Evolutionary conservation across 192 early-diverging fungal genomes (phyloP).

Genomic region (Piromyces finnis): DNA sequence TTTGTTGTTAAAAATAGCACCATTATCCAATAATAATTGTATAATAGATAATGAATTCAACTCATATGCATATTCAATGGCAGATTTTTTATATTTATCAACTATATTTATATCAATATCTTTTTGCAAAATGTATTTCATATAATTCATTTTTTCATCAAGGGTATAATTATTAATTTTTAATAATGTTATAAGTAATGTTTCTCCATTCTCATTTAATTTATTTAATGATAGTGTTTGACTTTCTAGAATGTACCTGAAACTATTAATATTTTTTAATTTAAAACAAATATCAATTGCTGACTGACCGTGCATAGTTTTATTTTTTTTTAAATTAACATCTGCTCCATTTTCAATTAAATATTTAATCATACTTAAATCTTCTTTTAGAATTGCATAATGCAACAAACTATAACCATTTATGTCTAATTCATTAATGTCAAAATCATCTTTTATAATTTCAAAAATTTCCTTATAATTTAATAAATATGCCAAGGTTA

Average conservation of each 20-base stretch:
- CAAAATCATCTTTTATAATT: background rate
- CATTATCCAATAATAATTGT: too few species aligned
- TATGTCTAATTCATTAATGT: background rate
- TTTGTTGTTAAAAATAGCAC: too few species aligned
- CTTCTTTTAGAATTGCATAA: background rate
- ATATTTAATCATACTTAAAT: background rate
- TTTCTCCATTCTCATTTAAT: background rate
- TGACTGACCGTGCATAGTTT: background rate
- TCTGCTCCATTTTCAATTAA: background rate
- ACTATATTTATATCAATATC: background rate
- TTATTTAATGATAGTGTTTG: background rate
- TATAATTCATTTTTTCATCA: background rate
- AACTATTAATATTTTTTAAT: background rate
- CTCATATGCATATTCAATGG: too few species aligned
- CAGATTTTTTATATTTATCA: too few species aligned
- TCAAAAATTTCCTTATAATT: background rate
- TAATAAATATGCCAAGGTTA: background rate
- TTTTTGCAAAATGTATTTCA: background rate
- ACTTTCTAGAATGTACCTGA: background rate
- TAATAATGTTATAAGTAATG: background rate
- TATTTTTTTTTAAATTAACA: background rate
- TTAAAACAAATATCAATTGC: background rate
- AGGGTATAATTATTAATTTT: background rate
- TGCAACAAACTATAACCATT: background rate
- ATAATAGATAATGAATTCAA: too few species aligned